Evolutionary conservation across 179 eudicot species (phyloP), one percentile per base, ranked within the genome.

Genomic region (Sideroxylon spinosum): DNA sequence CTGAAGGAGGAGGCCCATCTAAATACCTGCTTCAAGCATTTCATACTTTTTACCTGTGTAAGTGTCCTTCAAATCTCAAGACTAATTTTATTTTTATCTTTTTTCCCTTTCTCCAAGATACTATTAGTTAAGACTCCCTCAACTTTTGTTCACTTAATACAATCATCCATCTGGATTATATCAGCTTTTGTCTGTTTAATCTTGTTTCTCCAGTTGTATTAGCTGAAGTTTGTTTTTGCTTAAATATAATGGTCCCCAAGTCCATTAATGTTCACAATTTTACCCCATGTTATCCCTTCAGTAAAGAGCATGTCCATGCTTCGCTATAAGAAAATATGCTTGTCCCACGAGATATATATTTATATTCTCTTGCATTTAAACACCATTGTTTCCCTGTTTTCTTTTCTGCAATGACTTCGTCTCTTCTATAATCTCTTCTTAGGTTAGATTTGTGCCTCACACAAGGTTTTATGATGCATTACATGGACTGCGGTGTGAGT

Each of bases 11-110:
- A 95, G 82, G 98, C 98, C 68, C 98, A 95, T 80, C 74, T 95
- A 76, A 95, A 95, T 78, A 95, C 98, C 77, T 95, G 98, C 85
- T 95, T 95, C 91, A 95, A 95, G 90, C 98, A 95, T 85, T 95
- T 95, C 81, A 93, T 95, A 81, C 86, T 95, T 22, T 95, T 93
- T 77, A 93, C 97, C 74, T 91, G 89, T 81, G 98, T 95, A 89
- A 95, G 98, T 85, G 32, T 79, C 65, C 79, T 80, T 69, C n/a
- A 73, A 65, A 52, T 50, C 16, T 1, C 13, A 4, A 10, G 32
- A 11, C 25, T 71, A 62, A 53, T 66, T 37, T 77, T 20, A 28
- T 44, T 10, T 65, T 50, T n/a, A n/a, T n/a, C n/a, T 25, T 66
- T 53, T 10, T 2, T 63, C 64, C 71, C 19, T 3, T 29, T 66